Evolutionary conservation across 345 rosid species (phyloP).

Genomic region (Salix arbutifolia): DNA sequence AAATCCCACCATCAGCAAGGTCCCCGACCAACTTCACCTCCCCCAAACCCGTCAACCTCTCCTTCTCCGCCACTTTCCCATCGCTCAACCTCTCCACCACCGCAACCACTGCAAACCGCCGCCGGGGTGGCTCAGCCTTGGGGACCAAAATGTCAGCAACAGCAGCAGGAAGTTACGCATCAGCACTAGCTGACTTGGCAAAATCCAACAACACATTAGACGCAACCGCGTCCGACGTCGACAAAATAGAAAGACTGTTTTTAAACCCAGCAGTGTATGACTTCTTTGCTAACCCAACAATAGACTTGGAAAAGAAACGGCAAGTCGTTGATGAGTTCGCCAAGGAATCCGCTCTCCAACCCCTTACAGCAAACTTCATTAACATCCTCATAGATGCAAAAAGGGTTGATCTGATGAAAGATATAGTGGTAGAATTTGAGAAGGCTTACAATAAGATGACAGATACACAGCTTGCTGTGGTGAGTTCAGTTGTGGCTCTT

Average conservation of each 20-base stretch:
- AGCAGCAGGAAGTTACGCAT: slow-evolving; percentile 69
- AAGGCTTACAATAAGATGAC: slow-evolving; percentile 56
- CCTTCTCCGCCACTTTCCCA: slow-evolving; percentile 41
- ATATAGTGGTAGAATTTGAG: slow-evolving; percentile 76
- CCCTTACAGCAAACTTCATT: slow-evolving; percentile 58
- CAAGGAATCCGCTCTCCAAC: slow-evolving; percentile 45
- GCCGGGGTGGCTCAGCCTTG: slow-evolving; percentile 27
- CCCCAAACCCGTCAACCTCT: slow-evolving; percentile 38
- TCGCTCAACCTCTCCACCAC: slow-evolving; percentile 21
- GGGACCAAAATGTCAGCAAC: slow-evolving; percentile 58
- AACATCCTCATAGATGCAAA: slow-evolving; percentile 65
- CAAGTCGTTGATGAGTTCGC: slow-evolving; percentile 55
- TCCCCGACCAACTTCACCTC: slow-evolving; percentile 23
- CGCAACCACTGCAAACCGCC: slow-evolving; percentile 20
- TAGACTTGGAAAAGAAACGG: slow-evolving; percentile 46
- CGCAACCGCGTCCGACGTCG: slow-evolving; percentile 62
- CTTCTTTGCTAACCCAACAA: slow-evolving; percentile 64
- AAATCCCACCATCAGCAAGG: slow-evolving; percentile 37
- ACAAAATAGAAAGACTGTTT: slow-evolving; percentile 69
- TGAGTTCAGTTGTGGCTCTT: slow-evolving; percentile 73
- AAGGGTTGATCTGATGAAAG: slow-evolving; percentile 51
- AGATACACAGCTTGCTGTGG: slow-evolving; percentile 71
- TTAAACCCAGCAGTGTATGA: slow-evolving; percentile 38
- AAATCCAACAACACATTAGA: slow-evolving; percentile 57
- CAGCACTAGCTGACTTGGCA: slow-evolving; percentile 73